Evolutionary conservation across 2,329 filamentous ascomycete genomes (phyloP), one percentile per base, ranked within the genome.

Genomic region (Diaporthe sp.): DNA sequence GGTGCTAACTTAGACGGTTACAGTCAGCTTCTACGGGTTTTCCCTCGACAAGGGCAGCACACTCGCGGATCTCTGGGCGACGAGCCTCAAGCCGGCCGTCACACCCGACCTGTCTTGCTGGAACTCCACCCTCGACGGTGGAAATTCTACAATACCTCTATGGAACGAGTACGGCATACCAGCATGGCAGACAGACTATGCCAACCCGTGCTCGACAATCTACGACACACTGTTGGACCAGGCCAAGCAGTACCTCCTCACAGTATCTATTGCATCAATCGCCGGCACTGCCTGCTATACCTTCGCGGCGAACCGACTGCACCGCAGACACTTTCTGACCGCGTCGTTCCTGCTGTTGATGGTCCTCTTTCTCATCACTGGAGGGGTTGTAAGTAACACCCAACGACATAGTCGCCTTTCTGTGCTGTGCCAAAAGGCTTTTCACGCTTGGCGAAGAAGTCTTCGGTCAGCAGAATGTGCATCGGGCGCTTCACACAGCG

Each of bases 11-110:
- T 22, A 13, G 7, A 22, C 31, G 13, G 15, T 22, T 22, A 3
- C 65, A 70, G 82, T 91, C n/a, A 88, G 87, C 19, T 91, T 90
- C 77, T 90, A 90, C 76, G 89, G 89, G 3, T 88, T 90, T 73
- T 87, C 87, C 4, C 83, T 90, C 7, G 87, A 88, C 67, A 87
- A 87, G 73, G 79, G 84, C 67, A 82, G 83, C 9, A 86, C 85
- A 0, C 79, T 87, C 2, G 83, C 85, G 31, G 85, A 86, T 58
- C 82, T 87, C 72, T 87, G 86, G 86, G 84, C 83, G 13, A 87
- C 86, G 0, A 82, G 79, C 0, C 72, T 76, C 1, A 79, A 82
- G 2, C 80, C 82, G 0, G 77, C 77, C 2, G 82, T 89, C 70
- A 81, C 85, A 74, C 75, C 82, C 2, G 79, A 78, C 19, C 84